phyloP scores from a whole-genome alignment of 1,284 basidiomycete genomes.

The Marasmius oreades region DNA sequence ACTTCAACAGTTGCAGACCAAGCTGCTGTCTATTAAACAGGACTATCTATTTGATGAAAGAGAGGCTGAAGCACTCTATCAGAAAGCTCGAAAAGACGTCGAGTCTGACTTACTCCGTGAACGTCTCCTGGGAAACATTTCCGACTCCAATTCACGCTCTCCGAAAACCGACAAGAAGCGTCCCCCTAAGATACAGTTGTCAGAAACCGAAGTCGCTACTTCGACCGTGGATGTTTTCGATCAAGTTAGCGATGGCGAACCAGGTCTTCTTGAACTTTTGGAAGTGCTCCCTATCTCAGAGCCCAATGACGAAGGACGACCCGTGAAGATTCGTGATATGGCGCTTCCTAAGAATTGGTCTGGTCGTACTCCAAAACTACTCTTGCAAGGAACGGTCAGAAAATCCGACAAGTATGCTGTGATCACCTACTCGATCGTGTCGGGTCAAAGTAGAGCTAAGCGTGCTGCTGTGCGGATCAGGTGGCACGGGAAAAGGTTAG shows the following conservation, averaged over 20 bases:
- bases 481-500: slow-evolving; percentile 63
- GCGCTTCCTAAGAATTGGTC: slow-evolving; percentile 79
- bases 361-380: slow-evolving; percentile 66
- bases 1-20: slow-evolving; percentile 42
- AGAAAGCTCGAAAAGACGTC: slow-evolving; percentile 50
- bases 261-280: slow-evolving; percentile 76
- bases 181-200: slow-evolving; percentile 20
- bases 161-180: slow-evolving; percentile 20
- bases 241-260: slow-evolving; percentile 51
- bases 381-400: slow-evolving; percentile 63
- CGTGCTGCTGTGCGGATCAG: slow-evolving; percentile 68
- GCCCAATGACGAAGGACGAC: slow-evolving; percentile 49
- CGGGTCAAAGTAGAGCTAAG: slow-evolving; percentile 66
- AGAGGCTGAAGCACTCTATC: slow-evolving; percentile 64
- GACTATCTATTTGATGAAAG: slow-evolving; percentile 76
- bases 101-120: slow-evolving; percentile 50
- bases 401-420: slow-evolving; percentile 76
- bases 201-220: slow-evolving; percentile 1
- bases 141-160: neutral
- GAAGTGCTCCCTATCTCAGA: slow-evolving; percentile 62
- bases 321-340: slow-evolving; percentile 72
- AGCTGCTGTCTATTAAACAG: slow-evolving; percentile 52
- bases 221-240: slow-evolving; percentile 40
- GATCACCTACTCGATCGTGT: slow-evolving; percentile 63
- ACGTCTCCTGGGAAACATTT: slow-evolving; percentile 42